Evolutionary conservation across 495 filamentous ascomycete species (phyloP).

Genomic region (Penicillium ucsense): DNA sequence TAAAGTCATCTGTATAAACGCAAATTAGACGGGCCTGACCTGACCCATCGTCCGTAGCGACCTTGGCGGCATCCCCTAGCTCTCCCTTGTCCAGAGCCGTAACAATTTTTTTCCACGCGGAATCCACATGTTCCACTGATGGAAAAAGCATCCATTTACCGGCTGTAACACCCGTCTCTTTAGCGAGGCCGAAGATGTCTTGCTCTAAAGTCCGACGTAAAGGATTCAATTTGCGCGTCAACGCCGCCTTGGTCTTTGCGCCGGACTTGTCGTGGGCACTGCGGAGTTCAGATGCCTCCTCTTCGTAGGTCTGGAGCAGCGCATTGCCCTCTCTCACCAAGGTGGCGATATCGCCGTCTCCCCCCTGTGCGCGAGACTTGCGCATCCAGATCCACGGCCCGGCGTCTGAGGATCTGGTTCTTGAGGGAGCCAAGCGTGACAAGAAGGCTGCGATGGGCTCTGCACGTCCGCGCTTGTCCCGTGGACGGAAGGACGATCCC

Average conservation of each 20-base stretch:
- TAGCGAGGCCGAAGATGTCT: conserved; percentile 47
- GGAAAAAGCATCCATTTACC: conserved; percentile 89
- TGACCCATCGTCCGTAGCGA: conserved; percentile 44
- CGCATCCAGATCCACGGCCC: conserved; percentile 60
- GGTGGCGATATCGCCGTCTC: conserved; percentile 24
- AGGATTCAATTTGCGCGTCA: conserved; percentile 41
- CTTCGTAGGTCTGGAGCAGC: conserved; percentile 33
- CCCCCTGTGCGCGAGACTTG: conserved; percentile 37
- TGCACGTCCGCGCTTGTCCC: conserved; percentile 27
- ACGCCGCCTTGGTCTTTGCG: conserved; percentile 22
- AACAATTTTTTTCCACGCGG: conserved; percentile 53
- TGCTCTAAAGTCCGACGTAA: conserved; percentile 41
- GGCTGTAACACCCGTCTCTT: conserved; percentile 40
- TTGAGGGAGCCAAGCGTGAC: conserved; percentile 53
- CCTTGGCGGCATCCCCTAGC: conserved; percentile 61
- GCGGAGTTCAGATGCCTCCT: conserved; percentile 28
- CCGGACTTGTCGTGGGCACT: conserved; percentile 25
- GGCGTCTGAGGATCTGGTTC: conserved; percentile 24
- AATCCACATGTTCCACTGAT: conserved; percentile 42
- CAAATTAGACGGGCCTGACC: conserved; percentile 48
- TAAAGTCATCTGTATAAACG: conserved; percentile 68
- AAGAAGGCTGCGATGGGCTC: conserved; percentile 58
- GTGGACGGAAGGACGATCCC: conserved; percentile 37
- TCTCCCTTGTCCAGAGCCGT: conserved; percentile 51
- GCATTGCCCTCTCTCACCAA: conserved; percentile 35